These are phyloP conservation scores for Leccinum huronense DNA, from an alignment of 1,284 basidiomycete species.

Conservation along the genomic window DNA sequence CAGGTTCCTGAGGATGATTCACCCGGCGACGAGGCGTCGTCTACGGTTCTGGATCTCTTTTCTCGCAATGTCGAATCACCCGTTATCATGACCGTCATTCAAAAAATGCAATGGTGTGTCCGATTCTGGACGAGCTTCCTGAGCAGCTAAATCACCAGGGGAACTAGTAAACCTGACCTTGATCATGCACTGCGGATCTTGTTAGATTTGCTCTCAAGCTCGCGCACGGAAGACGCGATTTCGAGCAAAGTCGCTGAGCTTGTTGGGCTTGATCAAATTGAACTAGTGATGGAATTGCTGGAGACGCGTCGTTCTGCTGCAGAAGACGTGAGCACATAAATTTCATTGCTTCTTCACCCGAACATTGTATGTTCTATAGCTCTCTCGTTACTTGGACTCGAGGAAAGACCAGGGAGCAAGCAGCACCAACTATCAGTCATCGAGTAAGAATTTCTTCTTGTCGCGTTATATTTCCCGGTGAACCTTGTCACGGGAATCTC, in stretches of 20 bases:
- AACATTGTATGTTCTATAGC: slow-evolving; percentile 12
- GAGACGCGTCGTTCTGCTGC: slow-evolving; percentile 43
- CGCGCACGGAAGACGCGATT: slow-evolving; percentile 61
- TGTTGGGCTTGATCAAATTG: slow-evolving; percentile 86
- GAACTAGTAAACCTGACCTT: slow-evolving; percentile 19
- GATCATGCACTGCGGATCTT: slow-evolving; percentile 19
- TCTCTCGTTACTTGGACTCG: slow-evolving; percentile 17
- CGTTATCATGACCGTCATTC: slow-evolving; percentile 10
- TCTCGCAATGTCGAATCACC: slow-evolving; percentile 1
- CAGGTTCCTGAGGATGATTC: slow-evolving; percentile 17
- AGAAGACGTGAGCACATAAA: slow-evolving; percentile 39
- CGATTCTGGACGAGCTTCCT: background rate
- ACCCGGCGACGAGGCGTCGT: slow-evolving; percentile 18
- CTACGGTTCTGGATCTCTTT: slow-evolving; percentile 35
- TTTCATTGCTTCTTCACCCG: background rate
- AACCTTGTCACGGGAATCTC: slow-evolving; percentile 14
- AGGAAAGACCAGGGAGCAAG: background rate
- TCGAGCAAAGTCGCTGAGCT: slow-evolving; percentile 78
- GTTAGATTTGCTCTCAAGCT: slow-evolving; percentile 23
- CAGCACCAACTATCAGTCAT: slow-evolving; percentile 4
- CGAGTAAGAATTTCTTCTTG: slow-evolving; percentile 14
- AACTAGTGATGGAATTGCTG: slow-evolving; percentile 61
- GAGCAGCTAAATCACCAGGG: slow-evolving; percentile 8
- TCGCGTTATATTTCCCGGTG: background rate
- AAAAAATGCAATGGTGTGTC: slow-evolving; percentile 24